These are phyloP conservation scores for Agapanthus africanus DNA, from an alignment of 106 monocot species.

Conservation along the genomic window DNA sequence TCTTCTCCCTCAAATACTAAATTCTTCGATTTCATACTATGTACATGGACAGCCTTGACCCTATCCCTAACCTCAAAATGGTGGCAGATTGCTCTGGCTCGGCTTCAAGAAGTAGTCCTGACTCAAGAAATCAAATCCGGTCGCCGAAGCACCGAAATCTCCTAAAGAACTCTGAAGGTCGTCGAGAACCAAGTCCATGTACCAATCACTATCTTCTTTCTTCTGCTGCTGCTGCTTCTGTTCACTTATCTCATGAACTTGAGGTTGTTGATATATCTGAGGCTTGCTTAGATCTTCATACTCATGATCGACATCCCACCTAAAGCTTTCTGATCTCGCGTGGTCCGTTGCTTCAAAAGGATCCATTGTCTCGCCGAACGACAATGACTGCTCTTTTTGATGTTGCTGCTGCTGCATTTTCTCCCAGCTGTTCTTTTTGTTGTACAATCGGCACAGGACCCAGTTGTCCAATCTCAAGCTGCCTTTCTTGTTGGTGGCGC, in stretches of 20 bases:
- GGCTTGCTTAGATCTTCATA: slow-evolving; percentile 4
- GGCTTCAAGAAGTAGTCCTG: slow-evolving; percentile 9
- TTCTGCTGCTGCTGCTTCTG: background rate
- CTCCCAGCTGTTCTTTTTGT: slow-evolving; percentile 50
- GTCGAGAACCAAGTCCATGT: slow-evolving; percentile 37
- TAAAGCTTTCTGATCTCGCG: background rate
- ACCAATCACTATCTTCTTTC: slow-evolving; percentile 44
- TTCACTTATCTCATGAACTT: no score
- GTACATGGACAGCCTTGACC: no score
- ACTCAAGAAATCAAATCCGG: no score
- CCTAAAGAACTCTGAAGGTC: slow-evolving; percentile 25
- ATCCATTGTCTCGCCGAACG: slow-evolving; percentile 22
- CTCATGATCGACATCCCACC: slow-evolving; percentile 22
- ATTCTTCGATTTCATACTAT: no score
- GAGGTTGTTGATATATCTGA: no score
- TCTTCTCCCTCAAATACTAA: no score
- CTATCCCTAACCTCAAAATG: no score
- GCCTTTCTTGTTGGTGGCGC: slow-evolving; percentile 15
- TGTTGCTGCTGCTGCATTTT: slow-evolving; percentile 13
- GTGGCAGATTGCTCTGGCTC: no score
- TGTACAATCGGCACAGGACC: slow-evolving; percentile 52
- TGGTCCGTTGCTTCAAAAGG: slow-evolving; percentile 11
- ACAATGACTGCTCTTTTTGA: slow-evolving; percentile 10
- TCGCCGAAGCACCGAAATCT: background rate
- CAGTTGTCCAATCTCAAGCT: slow-evolving; percentile 42